Evolutionary conservation across 495 filamentous ascomycete species (phyloP).

Genomic region (Corynascus novoguineensis): DNA sequence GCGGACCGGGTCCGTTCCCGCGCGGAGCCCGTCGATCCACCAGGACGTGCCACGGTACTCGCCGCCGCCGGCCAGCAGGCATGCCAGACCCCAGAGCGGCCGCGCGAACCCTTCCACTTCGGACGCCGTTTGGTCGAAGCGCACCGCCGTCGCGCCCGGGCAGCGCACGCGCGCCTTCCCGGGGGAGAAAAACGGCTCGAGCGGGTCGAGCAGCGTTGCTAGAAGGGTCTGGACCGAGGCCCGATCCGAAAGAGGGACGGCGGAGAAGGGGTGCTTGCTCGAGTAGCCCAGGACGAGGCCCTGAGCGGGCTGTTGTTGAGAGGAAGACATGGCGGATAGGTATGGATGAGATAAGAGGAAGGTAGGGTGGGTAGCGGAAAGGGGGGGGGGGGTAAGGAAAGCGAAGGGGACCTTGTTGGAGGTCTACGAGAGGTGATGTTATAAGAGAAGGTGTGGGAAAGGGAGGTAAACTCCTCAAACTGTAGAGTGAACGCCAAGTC

Average conservation of each 20-base stretch:
- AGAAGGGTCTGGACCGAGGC: slow-evolving; percentile 55
- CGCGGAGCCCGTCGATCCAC: slow-evolving; percentile 62
- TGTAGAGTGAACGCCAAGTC: no score
- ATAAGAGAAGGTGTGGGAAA: no score
- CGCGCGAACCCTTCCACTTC: slow-evolving; percentile 72
- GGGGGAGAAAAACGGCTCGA: slow-evolving; percentile 59
- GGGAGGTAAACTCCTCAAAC: no score
- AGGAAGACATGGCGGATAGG: background rate
- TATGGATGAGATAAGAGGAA: no score
- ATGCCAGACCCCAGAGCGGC: slow-evolving; percentile 68
- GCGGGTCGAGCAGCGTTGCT: slow-evolving; percentile 54
- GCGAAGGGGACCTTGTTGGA: no score
- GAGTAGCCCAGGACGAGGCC: slow-evolving; percentile 49
- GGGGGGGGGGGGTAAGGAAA: background rate
- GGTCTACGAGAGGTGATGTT: no score
- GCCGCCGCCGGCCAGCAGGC: slow-evolving; percentile 59
- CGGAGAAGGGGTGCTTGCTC: slow-evolving; percentile 45
- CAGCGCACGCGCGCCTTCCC: slow-evolving; percentile 51
- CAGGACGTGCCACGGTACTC: slow-evolving; percentile 55
- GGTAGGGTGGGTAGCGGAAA: background rate
- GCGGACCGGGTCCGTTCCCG: slow-evolving; percentile 59
- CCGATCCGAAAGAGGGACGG: slow-evolving; percentile 42
- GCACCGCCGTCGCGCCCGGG: slow-evolving; percentile 59
- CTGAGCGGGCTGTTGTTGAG: slow-evolving; percentile 19
- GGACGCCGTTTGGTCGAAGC: slow-evolving; percentile 69